Evolutionary conservation across 257 asterid species (phyloP), one percentile per base, ranked within the genome.

Genomic region (Solanum ossicruentum): DNA sequence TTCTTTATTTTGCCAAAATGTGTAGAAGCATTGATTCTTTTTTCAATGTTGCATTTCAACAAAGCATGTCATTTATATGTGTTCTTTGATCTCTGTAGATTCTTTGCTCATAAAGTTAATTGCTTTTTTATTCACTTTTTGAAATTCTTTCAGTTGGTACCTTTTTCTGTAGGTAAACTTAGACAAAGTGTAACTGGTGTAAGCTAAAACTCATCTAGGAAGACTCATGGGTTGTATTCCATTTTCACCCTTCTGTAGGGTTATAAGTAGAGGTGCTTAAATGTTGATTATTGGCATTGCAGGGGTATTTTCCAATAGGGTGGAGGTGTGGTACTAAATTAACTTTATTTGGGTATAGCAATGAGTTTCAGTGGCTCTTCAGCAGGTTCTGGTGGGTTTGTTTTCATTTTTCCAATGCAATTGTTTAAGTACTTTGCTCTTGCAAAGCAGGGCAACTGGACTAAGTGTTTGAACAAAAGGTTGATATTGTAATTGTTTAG

Each of bases 341-440:
- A 55, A 47, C 20, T 77, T 41, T 21, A 12, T 69, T 51, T 3
- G 57, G 49, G 26, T 82, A 23, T 71, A 73, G 61, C 81, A 32
- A 93, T 93, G 97, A 93, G 91, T 92, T 91, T 85, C 91, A 84
- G 87, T 85, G 63, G 88, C 87, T 85, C 92, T 72, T 58, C 91
- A 41, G 78, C 73, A 56, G 90, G 90, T 51, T 90, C 88, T 77
- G 91, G 90, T 85, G 83, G 85, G 88, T 75, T 52, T 84, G 1
- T 26, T 18, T 82, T 57, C 66, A 51, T 84, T 45, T 79, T 82
- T 60, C 9, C 26, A 5, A 52, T 49, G 71, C 41, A 61, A 63
- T 71, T 83, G 21, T 80, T 52, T 7, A 47, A 73, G 81, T 73
- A 47, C 12, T 72, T 10, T 72, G 55, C 56, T 23, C 56, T 72